phyloP scores from a whole-genome alignment of 2,329 filamentous ascomycete species.

The Rhynchosporium graminicola region DNA sequence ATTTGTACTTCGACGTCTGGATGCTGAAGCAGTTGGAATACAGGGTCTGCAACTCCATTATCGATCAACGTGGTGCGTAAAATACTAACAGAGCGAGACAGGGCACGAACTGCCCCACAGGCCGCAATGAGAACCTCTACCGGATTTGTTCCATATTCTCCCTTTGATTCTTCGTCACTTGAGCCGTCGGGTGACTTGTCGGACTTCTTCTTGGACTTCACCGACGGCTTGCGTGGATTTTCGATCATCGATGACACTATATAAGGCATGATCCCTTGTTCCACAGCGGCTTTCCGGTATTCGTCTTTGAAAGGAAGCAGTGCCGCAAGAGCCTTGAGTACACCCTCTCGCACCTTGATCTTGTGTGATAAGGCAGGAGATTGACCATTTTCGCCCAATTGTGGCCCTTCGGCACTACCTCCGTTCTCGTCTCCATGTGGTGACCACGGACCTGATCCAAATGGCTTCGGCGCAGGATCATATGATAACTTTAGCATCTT shows the following conservation, averaged over 20 bases:
- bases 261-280: slow-evolving; percentile 76
- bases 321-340: slow-evolving; percentile 78
- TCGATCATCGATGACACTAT: slow-evolving; percentile 80
- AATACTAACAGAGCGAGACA: slow-evolving; percentile 82
- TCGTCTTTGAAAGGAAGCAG: slow-evolving; percentile 80
- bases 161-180: slow-evolving; percentile 23
- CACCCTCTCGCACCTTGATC: slow-evolving; percentile 73
- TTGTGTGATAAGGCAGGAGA: slow-evolving; percentile 64
- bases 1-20: slow-evolving; percentile 77
- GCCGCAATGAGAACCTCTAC: slow-evolving; percentile 78
- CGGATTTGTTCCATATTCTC: slow-evolving; percentile 71
- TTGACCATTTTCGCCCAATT: slow-evolving; percentile 62
- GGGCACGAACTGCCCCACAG: slow-evolving; percentile 76
- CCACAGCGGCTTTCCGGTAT: slow-evolving; percentile 79
- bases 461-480: slow-evolving; percentile 54
- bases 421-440: slow-evolving; percentile 32
- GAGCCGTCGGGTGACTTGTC: slow-evolving; percentile 38
- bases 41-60: slow-evolving; percentile 74
- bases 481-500: slow-evolving; percentile 67
- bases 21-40: slow-evolving; percentile 75
- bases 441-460: slow-evolving; percentile 56
- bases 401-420: slow-evolving; percentile 43
- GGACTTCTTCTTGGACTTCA: slow-evolving; percentile 42
- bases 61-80: slow-evolving; percentile 87
- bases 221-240: slow-evolving; percentile 53